phyloP scores from a whole-genome alignment of 2,329 filamentous ascomycete genomes.

The Raffaelea arxii region DNA sequence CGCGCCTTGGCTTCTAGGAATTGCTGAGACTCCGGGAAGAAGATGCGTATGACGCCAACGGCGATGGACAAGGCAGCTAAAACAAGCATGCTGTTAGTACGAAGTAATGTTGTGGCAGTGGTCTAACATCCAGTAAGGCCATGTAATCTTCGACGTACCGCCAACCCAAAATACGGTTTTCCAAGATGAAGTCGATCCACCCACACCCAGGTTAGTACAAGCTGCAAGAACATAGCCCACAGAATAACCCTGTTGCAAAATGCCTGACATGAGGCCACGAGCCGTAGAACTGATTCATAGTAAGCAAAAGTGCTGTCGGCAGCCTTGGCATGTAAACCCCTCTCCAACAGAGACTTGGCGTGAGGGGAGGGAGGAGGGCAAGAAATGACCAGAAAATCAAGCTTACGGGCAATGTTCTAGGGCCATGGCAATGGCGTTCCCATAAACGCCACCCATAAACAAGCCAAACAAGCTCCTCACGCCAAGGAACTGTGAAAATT shows the following conservation, averaged over 20 bases:
- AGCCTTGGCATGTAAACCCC: too few relatives aligned
- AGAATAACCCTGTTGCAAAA: slow-evolving; percentile 65
- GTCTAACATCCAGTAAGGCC: too few relatives aligned
- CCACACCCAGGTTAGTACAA: slow-evolving; percentile 40
- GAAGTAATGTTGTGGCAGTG: too few relatives aligned
- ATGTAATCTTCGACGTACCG: neutral
- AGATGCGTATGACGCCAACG: slow-evolving; percentile 57
- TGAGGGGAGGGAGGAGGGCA: neutral
- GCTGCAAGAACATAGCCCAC: slow-evolving; percentile 54
- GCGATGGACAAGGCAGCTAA: slow-evolving; percentile 55
- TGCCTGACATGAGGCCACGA: slow-evolving; percentile 64
- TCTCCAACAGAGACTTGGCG: neutral
- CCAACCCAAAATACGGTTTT: slow-evolving; percentile 64
- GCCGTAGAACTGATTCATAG: slow-evolving; percentile 34
- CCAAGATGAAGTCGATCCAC: slow-evolving; percentile 53
- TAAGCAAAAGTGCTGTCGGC: too few relatives aligned
- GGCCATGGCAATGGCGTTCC: slow-evolving; percentile 69
- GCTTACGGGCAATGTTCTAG: slow-evolving; percentile 57
- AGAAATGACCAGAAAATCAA: too few relatives aligned
- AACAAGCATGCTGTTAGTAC: too few relatives aligned
- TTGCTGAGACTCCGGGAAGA: slow-evolving; percentile 66
- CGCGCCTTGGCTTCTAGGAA: slow-evolving; percentile 53
- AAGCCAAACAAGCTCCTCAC: slow-evolving; percentile 68
- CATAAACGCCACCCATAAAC: slow-evolving; percentile 74
- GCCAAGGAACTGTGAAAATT: slow-evolving; percentile 62